A percentile compares a stretch with the other conserved stretches of the same genome.
These are phyloP conservation scores for Arthrobotrys musiformis DNA, from an alignment of 2,329 filamentous ascomycete genomes.

Conservation along the genomic window DNA sequence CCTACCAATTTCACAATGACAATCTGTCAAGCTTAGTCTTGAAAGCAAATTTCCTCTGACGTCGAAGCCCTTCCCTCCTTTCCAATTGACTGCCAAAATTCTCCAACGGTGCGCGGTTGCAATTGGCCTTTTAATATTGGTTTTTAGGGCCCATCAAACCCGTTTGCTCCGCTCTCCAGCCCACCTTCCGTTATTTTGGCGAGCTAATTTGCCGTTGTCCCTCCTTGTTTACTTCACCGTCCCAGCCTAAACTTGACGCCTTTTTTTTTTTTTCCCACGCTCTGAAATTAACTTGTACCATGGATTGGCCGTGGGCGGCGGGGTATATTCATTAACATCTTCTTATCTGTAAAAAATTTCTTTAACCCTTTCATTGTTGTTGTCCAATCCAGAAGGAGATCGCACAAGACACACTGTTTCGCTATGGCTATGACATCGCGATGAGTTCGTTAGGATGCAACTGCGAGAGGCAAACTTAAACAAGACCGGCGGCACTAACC, in stretches of 20 bases:
- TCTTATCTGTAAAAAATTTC: constrained; percentile 50
- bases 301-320: constrained; percentile 49
- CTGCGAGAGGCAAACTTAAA: constrained; percentile 48
- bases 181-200: constrained; percentile 41
- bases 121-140: constrained; percentile 20
- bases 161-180: constrained; percentile 11
- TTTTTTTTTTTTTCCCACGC: constrained; percentile 22
- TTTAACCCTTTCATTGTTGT: constrained; percentile 2
- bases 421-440: constrained; percentile 12
- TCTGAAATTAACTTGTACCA: constrained; percentile 38
- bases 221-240: constrained; percentile 38
- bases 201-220: constrained; percentile 31
- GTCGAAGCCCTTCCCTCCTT: constrained; percentile 19
- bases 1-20: constrained; percentile 16
- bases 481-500: constrained; percentile 36
- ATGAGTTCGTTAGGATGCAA: constrained; percentile 49
- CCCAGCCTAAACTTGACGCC: constrained; percentile 42
- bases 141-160: constrained; percentile 9
- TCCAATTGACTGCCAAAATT: background rate
- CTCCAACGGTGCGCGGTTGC: constrained; percentile 25
- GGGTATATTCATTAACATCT: constrained; percentile 44
- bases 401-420: constrained; percentile 7
- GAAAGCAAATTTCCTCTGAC: constrained; percentile 28
- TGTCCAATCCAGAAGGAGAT: constrained; percentile 50
- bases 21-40: constrained; percentile 7